phyloP scores from a whole-genome alignment of 1,139 yeast genomes.

The Hemisphaericaspora xylanilytica region DNA sequence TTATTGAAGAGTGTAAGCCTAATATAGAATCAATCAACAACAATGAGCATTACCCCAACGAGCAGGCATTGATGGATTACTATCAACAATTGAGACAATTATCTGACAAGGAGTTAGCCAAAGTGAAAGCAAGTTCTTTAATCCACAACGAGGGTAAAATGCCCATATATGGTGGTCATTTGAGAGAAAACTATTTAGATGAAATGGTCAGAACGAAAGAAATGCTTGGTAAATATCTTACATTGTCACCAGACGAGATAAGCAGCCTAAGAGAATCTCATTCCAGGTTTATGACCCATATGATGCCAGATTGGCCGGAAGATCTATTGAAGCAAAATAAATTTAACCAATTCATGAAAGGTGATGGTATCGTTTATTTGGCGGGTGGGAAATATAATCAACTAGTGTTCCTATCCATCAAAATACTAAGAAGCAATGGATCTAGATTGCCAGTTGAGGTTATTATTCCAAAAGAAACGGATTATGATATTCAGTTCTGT shows the following conservation, averaged over 20 bases:
- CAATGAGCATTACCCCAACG: slow-evolving; percentile 26
- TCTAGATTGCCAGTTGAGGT: slow-evolving; percentile 60
- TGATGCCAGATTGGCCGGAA: slow-evolving; percentile 25
- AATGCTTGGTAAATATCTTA: slow-evolving; percentile 21
- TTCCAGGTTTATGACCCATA: slow-evolving; percentile 16
- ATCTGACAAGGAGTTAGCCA: slow-evolving; percentile 8
- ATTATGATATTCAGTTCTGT: slow-evolving; percentile 34
- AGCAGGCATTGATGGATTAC: slow-evolving; percentile 19
- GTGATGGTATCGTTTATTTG: slow-evolving; percentile 59
- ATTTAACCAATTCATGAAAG: slow-evolving; percentile 33
- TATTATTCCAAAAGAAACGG: slow-evolving; percentile 28
- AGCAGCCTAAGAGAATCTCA: slow-evolving; percentile 22
- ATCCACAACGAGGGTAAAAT: slow-evolving; percentile 23
- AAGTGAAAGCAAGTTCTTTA: slow-evolving; percentile 5
- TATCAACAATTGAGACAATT: slow-evolving; percentile 17
- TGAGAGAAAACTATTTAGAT: slow-evolving; percentile 29
- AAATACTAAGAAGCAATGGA: slow-evolving; percentile 51
- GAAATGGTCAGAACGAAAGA: slow-evolving; percentile 31
- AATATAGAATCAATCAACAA: slow-evolving; percentile 22
- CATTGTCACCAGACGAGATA: slow-evolving; percentile 22
- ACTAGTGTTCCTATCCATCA: slow-evolving; percentile 52
- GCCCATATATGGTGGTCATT: slow-evolving; percentile 36
- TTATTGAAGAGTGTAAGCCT: slow-evolving; percentile 24
- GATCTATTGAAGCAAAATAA: slow-evolving; percentile 20
- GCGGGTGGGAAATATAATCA: slow-evolving; percentile 64